Conservation (phyloP, 345 rosid genomes). For the Lepidium africanum region DNA sequence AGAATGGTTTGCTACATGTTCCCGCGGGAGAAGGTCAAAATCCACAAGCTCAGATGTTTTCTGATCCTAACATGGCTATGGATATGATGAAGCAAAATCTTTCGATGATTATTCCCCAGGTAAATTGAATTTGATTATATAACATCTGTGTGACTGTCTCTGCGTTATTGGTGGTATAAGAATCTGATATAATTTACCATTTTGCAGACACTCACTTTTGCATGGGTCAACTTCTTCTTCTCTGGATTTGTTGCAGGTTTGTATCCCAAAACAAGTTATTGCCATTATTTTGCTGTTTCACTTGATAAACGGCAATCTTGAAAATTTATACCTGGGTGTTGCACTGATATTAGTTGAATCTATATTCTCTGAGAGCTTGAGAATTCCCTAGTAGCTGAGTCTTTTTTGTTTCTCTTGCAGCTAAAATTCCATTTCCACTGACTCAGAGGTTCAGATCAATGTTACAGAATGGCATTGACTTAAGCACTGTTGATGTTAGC, state of each 20-base stretch:
- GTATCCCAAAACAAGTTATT: not conserved
- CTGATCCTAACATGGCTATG: slow-evolving; percentile 99
- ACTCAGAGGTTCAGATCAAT: slow-evolving; percentile 97
- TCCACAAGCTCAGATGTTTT: slow-evolving; percentile 96
- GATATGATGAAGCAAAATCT: slow-evolving; percentile 99
- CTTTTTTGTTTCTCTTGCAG: slow-evolving; percentile 31
- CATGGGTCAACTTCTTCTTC: slow-evolving; percentile 99
- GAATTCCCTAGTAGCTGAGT: not conserved
- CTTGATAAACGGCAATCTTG: not conserved
- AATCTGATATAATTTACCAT: slow-evolving; percentile 21
- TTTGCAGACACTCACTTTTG: slow-evolving; percentile 89
- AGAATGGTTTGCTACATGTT: slow-evolving; percentile 80
- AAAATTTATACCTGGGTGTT: not conserved
- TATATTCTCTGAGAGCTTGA: not conserved
- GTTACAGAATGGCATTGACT: slow-evolving; percentile 98
- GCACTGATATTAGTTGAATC: not conserved
- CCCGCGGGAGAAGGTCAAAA: slow-evolving; percentile 80
- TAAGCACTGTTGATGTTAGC: slow-evolving; percentile 98
- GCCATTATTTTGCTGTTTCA: not conserved
- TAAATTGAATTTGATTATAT: slow-evolving; percentile 9
- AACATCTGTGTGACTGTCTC: not conserved
- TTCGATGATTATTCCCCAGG: slow-evolving; percentile 99
- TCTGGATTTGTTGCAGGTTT: slow-evolving; percentile 98
- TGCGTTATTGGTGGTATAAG: not conserved
- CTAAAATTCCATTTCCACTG: slow-evolving; percentile 96